Evolutionary conservation across 495 filamentous ascomycete genomes (phyloP), one percentile per base, ranked within the genome.

Genomic region (Aspergillus diversus): DNA sequence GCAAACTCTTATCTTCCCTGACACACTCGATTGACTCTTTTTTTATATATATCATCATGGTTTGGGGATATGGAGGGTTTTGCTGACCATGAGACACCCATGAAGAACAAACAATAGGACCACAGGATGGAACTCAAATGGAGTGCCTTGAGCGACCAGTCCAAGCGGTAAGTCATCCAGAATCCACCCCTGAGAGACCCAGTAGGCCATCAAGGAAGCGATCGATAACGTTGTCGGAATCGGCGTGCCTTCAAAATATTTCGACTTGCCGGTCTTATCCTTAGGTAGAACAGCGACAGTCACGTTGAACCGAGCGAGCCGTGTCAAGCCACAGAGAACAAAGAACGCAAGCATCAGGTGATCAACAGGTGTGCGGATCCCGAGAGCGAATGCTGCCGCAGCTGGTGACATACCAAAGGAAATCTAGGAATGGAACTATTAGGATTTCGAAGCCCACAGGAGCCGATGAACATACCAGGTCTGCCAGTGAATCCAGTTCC

Each of bases 301-400:
- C 48, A 99, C 95, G 75, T 99, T 99, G 84, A 99, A 99, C 64
- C 95, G 89, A 34, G 95, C 95, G 27, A 99, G 84, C 27, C 95
- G 91, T 12, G 94, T 96, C 57, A 99, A 84, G 37, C 96, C 95
- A 78, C 93, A 96, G 55, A 99, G 91, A 46, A 99, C 92, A 76
- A 98, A 98, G 75, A 93, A 90, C 17, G 90, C 80, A 17, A 99
- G 88, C 63, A 92, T 77, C 43, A 97, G 72, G 69, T 96, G 93
- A 75, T 99, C 95, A 69, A 92, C 73, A 4, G 90, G 80, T 5
- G 93, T 96, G 71, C 92, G 92, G 58, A 97, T 77, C 65, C 95
- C 95, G 69, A 99, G 84, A 47, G 92, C 87, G 77, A 99, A 97
- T 33, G 93, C 95, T 49, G 87, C 87, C 13, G 85, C 83, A 47